Evolutionary conservation across 192 early-diverging fungal species (phyloP), one percentile per base, ranked within the genome.

Genomic region (Coemansia sp.): DNA sequence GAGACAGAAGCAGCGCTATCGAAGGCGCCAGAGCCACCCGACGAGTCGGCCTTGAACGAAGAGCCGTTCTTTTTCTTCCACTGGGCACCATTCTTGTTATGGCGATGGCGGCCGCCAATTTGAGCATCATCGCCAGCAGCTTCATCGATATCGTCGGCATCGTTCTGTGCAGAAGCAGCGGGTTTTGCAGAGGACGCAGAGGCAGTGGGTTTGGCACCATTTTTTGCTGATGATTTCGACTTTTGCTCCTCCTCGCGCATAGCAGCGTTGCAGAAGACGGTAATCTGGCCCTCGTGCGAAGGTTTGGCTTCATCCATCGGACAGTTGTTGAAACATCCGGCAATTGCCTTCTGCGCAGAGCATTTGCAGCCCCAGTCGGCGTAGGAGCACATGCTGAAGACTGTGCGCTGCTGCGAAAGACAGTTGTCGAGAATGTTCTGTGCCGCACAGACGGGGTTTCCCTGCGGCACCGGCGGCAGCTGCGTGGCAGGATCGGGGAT

Each of bases 361-460:
- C 83, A 84, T 22, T 80, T 80, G 75, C 83, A 84, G 2, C 48
- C 73, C 72, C 78, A 84, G 76, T 84, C 83, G 73, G 69, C 73
- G 64, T 77, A 75, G 45, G 66, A 61, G 51, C 83, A 84, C 61
- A 63, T 69, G 32, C 51, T 70, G 58, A 84, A 64, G 32, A 69
- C 57, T 10, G 63, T 57, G n/a, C 65, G 66, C n/a, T 77, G 63
- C 9, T 43, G 39, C 10, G 67, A 49, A 0, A 84, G 63, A 40
- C 83, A 84, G 21, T 61, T 71, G 49, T 74, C 68, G 4, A 84
- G 62, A 1, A 80, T 73, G 51, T 68, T 68, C 55, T 84, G 78
- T 22, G 83, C 83, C 8, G 58, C 66, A 18, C 83, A 84, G 1
- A 54, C 55, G 19, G 54, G 55, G 21, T 32, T 46, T 26, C 61